Percentiles rank a stretch among this genome's conserved stretches.
Conservation (phyloP, 1,284 basidiomycete species). For the Ganoderma leucocontextum region DNA sequence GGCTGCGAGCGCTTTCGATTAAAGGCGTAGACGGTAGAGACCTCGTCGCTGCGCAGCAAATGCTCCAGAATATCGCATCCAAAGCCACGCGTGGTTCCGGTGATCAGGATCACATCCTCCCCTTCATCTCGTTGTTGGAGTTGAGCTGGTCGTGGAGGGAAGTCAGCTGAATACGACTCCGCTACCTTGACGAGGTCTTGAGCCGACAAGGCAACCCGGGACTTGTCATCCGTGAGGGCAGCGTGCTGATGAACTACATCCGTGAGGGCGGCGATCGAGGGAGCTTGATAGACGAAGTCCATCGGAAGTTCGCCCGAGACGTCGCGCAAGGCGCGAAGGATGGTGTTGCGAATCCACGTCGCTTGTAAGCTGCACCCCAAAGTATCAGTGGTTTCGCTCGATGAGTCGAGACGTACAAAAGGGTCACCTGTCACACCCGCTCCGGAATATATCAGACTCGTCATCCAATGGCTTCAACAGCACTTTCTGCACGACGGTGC, state of each 20-base stretch:
- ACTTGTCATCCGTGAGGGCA: constrained; percentile 27
- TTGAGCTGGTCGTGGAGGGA: constrained; percentile 10
- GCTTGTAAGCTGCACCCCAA: constrained; percentile 41
- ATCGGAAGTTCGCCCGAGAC: constrained; percentile 31
- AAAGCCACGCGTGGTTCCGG: constrained; percentile 37
- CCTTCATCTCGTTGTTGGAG: not conserved
- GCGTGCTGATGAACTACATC: constrained; percentile 30
- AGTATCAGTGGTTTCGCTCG: not conserved
- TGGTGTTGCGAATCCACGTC: constrained; percentile 45
- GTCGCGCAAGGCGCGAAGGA: constrained; percentile 39
- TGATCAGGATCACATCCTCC: constrained; percentile 35
- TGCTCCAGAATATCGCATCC: constrained; percentile 32
- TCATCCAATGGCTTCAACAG: constrained; percentile 38
- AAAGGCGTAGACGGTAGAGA: constrained; percentile 33
- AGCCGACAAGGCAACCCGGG: constrained; percentile 20
- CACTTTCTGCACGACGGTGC: constrained; percentile 39
- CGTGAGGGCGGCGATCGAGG: constrained; percentile 42
- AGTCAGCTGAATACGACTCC: constrained; percentile 14
- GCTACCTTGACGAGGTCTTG: constrained; percentile 21
- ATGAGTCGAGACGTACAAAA: not conserved
- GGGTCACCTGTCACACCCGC: constrained; percentile 52
- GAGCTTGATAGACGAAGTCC: constrained; percentile 47
- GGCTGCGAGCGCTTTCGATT: constrained; percentile 20
- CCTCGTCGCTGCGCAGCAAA: constrained; percentile 19
- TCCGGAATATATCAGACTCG: constrained; percentile 51